A percentile compares a stretch with the other conserved stretches of the same genome.
These are phyloP conservation scores for Fusarium zealandicum DNA, from an alignment of 2,329 filamentous ascomycete genomes.

Conservation along the genomic window DNA sequence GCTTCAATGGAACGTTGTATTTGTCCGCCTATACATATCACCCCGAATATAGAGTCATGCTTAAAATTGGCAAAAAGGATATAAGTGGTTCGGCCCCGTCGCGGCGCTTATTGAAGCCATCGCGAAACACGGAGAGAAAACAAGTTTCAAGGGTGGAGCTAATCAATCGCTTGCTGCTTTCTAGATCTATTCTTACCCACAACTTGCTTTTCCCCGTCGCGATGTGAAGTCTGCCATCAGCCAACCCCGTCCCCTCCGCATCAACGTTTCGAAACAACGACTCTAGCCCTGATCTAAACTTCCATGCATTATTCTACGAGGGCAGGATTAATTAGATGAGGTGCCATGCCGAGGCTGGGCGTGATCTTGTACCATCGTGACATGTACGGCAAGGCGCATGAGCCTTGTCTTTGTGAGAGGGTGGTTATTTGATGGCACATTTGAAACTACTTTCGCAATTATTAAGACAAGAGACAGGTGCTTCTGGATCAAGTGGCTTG, in stretches of 20 bases:
- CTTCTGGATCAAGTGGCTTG: not conserved
- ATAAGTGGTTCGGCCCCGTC: not conserved
- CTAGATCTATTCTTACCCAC: too few species aligned
- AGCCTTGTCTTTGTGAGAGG: too few species aligned
- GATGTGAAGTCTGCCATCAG: too few species aligned
- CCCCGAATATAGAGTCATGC: not conserved
- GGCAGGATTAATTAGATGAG: not conserved
- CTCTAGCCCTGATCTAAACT: too few species aligned
- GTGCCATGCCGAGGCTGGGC: not conserved
- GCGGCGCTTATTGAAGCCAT: not conserved
- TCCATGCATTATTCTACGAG: not conserved
- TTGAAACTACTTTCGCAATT: too few species aligned
- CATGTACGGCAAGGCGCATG: not conserved
- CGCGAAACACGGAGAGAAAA: not conserved
- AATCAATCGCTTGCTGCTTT: too few species aligned
- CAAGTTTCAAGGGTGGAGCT: not conserved
- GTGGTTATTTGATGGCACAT: too few species aligned
- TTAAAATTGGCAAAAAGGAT: not conserved
- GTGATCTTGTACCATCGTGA: not conserved
- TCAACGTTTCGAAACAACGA: constrained; percentile 5
- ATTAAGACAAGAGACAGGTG: too few species aligned
- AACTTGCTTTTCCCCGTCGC: too few species aligned
- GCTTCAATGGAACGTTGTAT: too few species aligned
- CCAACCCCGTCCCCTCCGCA: not conserved
- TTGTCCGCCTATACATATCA: too few species aligned